phyloP scores from a whole-genome alignment of 352 stramenopile genomes.

The Phytophthora citricola region DNA sequence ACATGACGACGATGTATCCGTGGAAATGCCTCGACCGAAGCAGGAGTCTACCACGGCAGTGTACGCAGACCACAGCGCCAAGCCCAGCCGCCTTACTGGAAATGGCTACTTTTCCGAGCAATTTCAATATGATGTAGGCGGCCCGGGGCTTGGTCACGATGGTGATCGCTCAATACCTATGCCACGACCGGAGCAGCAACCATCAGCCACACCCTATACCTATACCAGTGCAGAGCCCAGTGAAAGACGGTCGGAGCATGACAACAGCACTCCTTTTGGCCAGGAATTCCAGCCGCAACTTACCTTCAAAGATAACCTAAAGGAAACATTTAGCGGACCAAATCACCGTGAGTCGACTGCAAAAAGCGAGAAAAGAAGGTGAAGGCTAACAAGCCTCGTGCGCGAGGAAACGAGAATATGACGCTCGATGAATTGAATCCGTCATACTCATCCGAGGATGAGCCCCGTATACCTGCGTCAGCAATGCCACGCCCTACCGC shows the following conservation, averaged over 20 bases:
- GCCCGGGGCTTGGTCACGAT: constrained; percentile 36
- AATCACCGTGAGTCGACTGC: constrained; percentile 32
- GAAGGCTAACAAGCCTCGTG: constrained; percentile 21
- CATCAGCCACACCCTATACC: constrained; percentile 5
- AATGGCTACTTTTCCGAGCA: constrained; percentile 42
- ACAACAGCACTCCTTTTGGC: background rate
- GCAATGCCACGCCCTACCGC: constrained; percentile 17
- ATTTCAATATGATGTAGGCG: constrained; percentile 38
- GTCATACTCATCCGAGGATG: constrained; percentile 38
- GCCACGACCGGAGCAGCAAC: constrained; percentile 32
- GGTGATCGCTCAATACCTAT: constrained; percentile 31
- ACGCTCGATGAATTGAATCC: constrained; percentile 43
- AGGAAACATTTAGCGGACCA: constrained; percentile 41
- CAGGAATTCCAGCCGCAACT: constrained; percentile 26
- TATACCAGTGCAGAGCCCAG: constrained; percentile 9
- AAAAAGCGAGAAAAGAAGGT: constrained; percentile 14
- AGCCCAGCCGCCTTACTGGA: constrained; percentile 14
- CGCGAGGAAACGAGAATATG: constrained; percentile 31
- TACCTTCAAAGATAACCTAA: constrained; percentile 45
- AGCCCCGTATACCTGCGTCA: constrained; percentile 12
- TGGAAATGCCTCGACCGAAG: constrained; percentile 32
- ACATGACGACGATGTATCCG: constrained; percentile 29
- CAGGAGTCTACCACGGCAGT: constrained; percentile 3
- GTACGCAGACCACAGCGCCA: constrained; percentile 13
- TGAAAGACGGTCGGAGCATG: constrained; percentile 8